These are phyloP conservation scores for Aphanomyces invadans DNA, from an alignment of 352 stramenopile species.

Conservation along the genomic window DNA sequence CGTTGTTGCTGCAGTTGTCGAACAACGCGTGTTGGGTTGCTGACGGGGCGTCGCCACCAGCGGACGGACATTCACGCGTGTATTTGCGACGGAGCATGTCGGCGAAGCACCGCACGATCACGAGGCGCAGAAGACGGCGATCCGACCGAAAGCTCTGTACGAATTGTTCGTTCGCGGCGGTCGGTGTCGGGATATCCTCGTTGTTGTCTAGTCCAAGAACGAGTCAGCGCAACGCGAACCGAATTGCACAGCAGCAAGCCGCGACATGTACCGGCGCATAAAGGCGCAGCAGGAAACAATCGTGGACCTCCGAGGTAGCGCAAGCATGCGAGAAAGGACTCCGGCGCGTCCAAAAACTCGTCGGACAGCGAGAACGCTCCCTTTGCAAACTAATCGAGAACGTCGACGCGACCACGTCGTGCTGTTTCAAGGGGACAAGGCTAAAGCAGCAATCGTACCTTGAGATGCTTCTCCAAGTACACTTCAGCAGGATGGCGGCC, in stretches of 20 bases:
- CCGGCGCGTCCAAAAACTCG: slow-evolving; percentile 36
- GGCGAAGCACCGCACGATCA: slow-evolving; percentile 58
- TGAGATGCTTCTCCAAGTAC: slow-evolving; percentile 48
- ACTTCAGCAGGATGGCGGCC: slow-evolving; percentile 67
- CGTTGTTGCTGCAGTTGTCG: background rate
- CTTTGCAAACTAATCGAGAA: slow-evolving; percentile 25
- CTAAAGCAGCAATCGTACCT: no score
- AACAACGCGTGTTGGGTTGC: background rate
- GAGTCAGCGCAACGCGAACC: no score
- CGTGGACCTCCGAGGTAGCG: slow-evolving; percentile 46
- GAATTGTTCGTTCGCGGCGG: background rate
- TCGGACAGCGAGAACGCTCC: slow-evolving; percentile 39
- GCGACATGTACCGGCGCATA: no score
- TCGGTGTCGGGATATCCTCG: slow-evolving; percentile 44
- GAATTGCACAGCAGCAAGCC: no score
- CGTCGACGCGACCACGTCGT: no score
- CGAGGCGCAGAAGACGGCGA: slow-evolving; percentile 57
- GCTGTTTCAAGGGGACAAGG: no score
- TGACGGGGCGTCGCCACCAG: background rate
- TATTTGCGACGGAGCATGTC: slow-evolving; percentile 64
- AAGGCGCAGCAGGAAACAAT: slow-evolving; percentile 44
- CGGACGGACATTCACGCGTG: slow-evolving; percentile 25
- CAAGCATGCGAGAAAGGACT: slow-evolving; percentile 59
- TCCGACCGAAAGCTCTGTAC: slow-evolving; percentile 77
- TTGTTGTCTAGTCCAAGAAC: slow-evolving; percentile 51